These are phyloP conservation scores for Leavenworthia alabamica DNA, from an alignment of 345 rosid genomes.

Conservation along the genomic window DNA sequence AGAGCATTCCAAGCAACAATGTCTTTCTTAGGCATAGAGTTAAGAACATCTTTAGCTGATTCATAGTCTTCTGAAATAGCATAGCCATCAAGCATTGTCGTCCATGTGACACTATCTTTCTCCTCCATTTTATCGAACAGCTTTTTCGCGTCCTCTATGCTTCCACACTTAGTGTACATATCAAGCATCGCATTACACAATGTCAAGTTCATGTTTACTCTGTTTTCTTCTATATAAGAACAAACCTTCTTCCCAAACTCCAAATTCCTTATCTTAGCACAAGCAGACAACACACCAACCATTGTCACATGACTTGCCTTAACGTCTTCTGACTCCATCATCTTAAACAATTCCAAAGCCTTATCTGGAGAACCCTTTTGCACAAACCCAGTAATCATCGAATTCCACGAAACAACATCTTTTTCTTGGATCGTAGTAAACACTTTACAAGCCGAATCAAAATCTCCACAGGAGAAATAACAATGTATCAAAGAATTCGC, in stretches of 20 bases:
- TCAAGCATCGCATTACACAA: conserved; percentile 66
- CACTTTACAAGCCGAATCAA: conserved; percentile 50
- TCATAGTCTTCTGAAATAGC: conserved; percentile 48
- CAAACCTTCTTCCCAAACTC: conserved; percentile 54
- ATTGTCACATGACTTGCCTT: conserved; percentile 61
- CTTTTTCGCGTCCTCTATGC: conserved; percentile 49
- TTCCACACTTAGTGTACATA: conserved; percentile 66
- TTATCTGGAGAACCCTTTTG: conserved; percentile 49
- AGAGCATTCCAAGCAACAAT: conserved; percentile 63
- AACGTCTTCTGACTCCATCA: conserved; percentile 46
- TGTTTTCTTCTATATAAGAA: conserved; percentile 38
- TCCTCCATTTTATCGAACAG: conserved; percentile 49
- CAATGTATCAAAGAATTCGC: conserved; percentile 57
- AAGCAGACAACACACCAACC: conserved; percentile 62
- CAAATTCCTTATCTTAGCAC: conserved; percentile 46
- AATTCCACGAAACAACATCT: conserved; percentile 75
- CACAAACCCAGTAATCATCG: conserved; percentile 58
- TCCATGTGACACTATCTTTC: conserved; percentile 62
- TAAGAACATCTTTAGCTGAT: conserved; percentile 43
- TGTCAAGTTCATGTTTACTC: conserved; percentile 41
- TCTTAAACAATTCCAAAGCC: conserved; percentile 47
- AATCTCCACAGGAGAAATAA: conserved; percentile 49
- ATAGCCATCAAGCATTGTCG: conserved; percentile 68
- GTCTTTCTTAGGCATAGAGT: conserved; percentile 47
- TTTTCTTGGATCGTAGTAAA: conserved; percentile 41